Base-by-base conservation (phyloP, 1,284 basidiomycete genomes). In the Pyrrhoderma lamaoense region DNA sequence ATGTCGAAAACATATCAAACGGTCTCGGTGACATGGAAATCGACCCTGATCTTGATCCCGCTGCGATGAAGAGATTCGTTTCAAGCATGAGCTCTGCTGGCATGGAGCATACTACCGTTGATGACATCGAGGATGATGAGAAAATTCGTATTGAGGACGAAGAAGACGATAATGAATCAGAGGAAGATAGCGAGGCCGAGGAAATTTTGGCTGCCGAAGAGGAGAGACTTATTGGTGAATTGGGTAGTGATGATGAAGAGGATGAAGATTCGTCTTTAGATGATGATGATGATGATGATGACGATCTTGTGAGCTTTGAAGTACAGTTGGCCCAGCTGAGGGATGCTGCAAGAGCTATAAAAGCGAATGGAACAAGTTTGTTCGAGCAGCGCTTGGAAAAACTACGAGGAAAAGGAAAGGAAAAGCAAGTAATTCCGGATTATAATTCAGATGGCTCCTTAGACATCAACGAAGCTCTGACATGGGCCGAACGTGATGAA, bases 401-500 rank as follows among this genome's bases (percentile, higher is more conserved):
- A 55, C 55, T 49, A 19, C 39, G 23, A 43, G 53, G 58, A 11
- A n/a, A 58, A 61, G 18, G 27, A 11, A 31, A 31, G 27, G 18
- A 14, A 25, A 14, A n/a, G 23, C 44, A 31, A 11, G 5, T 11
- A 11, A 11, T 31, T 5, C 27, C 27, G 5, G 27, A 11, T 31
- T 11, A 11, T 31, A 14, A n/a, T 7, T 16, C 18, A 44, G 21
- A 48, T 36, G 54, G 38, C 31, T 45, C 22, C 7, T 40, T 34
- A 38, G 40, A 52, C 13, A 47, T 47, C 35, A 45, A 52, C 21
- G 25, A 34, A 2, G 18, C 47, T 7, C 53, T 63, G 47, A 68
- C 74, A 0, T 81, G 79, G 77, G 76, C 74, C 1, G 81, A 84
- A 42, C 63, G 75, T 22, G 82, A 89, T 53, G 82, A 90, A 39